Evolutionary conservation across 805 yeast species (phyloP), one percentile per base, ranked within the genome.

Genomic region (Zygoascus flipseniorum): DNA sequence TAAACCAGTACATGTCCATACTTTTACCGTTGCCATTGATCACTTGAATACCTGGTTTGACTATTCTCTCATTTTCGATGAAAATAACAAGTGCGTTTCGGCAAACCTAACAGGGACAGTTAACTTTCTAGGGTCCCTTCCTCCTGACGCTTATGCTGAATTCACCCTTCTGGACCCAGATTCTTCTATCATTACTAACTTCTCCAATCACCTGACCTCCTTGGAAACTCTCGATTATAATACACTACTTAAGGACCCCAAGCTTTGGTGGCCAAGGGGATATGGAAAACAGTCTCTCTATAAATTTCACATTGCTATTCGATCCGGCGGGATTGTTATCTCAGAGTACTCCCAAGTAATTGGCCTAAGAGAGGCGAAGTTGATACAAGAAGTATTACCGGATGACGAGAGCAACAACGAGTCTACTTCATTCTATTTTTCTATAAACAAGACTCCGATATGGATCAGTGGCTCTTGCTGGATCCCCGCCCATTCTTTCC

Each of bases 401-500:
- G 39, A 50, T 4, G 65, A 62, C 5, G 64, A 64, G 49, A 78
- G 79, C 0, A 59, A 67, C 4, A 35, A 35, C 8, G 39, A 3
- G 8, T 35, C 69, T 2, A 64, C 69, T 11, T 35, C 39, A 14
- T 76, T 76, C 60, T 76, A 69, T 57, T 74, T 76, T 63, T 64
- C 62, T 46, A 62, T 76, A 50, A 76, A 76, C 58, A 63, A 66
- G 46, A 55, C 69, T 5, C 73, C 77, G 8, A 60, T 72, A 2
- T 76, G 65, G 56, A 55, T 62, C 37, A 61, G 64, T 18, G 80
- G 80, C 0, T 71, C 77, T 8, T 70, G 75, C 58, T 76, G 80
- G 80, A 76, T 76, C 49, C 80, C 80, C 1, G 75, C 71, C 2
- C 77, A 76, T 57, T 70, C 73, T 1, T 67, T 74, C 50, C 64